Percentiles rank a stretch among this genome's conserved stretches.
Conservation (phyloP, 129 eudicot genomes). For the Ambrosia artemisiifolia region DNA sequence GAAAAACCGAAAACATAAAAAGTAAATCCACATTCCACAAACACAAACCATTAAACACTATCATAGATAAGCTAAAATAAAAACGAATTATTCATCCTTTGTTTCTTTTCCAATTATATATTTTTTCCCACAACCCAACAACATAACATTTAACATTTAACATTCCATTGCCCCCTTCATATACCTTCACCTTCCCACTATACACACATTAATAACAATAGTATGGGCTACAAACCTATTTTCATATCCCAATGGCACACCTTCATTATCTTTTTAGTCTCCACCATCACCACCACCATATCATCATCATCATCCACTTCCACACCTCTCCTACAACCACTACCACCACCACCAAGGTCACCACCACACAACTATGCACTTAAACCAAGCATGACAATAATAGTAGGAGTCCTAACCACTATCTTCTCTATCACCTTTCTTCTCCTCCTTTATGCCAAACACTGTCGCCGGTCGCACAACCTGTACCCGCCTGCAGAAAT, state of each 20-base stretch:
- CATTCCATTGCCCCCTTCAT: constrained; percentile 18
- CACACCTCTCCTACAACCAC: background rate
- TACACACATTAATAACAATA: background rate
- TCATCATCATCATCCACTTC: background rate
- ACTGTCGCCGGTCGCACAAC: constrained; percentile 38
- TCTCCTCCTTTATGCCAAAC: constrained; percentile 64
- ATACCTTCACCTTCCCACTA: constrained; percentile 17
- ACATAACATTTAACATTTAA: background rate
- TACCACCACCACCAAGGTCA: constrained; percentile 7
- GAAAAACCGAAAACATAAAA: too few relatives aligned
- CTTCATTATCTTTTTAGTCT: constrained; percentile 15
- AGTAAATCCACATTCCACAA: background rate
- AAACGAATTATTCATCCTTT: background rate
- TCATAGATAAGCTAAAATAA: background rate
- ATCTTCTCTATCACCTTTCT: constrained; percentile 64
- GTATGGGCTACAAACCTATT: constrained; percentile 25
- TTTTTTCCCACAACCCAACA: background rate
- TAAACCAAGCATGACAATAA: constrained; percentile 54
- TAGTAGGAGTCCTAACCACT: constrained; percentile 56
- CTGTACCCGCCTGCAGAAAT: background rate
- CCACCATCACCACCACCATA: background rate
- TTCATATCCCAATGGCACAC: constrained; percentile 18
- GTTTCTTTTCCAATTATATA: background rate
- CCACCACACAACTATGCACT: constrained; percentile 18
- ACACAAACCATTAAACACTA: background rate